Evolutionary conservation across 257 asterid species (phyloP).

Genomic region (Solanum bulbocastanum): DNA sequence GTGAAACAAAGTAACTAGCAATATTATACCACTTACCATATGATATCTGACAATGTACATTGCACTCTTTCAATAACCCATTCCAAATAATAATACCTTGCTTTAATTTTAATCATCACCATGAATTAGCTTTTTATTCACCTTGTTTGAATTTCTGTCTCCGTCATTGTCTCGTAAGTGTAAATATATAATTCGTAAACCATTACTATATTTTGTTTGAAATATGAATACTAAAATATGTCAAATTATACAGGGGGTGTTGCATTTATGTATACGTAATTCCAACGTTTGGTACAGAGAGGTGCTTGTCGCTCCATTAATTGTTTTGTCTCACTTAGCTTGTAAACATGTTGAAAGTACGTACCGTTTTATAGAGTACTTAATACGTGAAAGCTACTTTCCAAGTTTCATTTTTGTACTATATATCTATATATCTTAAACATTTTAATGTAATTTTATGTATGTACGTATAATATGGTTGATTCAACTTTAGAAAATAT

Average conservation of each 20-base stretch:
- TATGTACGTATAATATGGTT: background rate
- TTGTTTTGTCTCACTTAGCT: background rate
- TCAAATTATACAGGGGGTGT: background rate
- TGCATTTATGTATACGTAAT: background rate
- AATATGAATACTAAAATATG: background rate
- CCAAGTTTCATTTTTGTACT: background rate
- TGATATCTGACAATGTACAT: background rate
- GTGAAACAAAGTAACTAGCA: background rate
- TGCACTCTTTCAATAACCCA: background rate
- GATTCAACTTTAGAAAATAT: background rate
- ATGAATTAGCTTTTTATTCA: no score
- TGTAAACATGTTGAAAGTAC: background rate
- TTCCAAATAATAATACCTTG: background rate
- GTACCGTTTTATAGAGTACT: background rate
- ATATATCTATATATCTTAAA: background rate
- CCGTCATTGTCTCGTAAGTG: no score
- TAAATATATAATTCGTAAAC: background rate
- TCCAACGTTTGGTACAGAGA: background rate
- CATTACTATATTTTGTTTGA: background rate
- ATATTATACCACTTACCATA: background rate
- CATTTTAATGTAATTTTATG: background rate
- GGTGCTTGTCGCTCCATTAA: background rate
- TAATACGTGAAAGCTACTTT: background rate
- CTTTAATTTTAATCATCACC: background rate
- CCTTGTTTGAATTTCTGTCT: background rate